Conservation (phyloP, 495 filamentous ascomycete genomes). For the Gamarada debralockiae region DNA sequence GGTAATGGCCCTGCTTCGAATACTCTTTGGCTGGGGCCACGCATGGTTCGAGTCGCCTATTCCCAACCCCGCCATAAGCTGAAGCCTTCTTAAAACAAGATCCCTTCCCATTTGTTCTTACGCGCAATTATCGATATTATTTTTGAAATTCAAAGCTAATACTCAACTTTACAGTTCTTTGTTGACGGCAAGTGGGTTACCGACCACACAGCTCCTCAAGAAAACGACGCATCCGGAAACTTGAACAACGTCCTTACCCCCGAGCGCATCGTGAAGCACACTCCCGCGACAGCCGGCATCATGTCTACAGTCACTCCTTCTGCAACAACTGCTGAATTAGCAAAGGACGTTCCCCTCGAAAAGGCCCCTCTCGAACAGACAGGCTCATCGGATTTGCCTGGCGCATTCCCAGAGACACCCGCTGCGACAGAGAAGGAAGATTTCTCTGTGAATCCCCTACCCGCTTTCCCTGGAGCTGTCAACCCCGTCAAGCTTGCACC, state of each 20-base stretch:
- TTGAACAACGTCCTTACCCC: slow-evolving; percentile 85
- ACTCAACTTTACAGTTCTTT: slow-evolving; percentile 62
- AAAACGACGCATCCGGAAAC: slow-evolving; percentile 72
- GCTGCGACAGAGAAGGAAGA: slow-evolving; percentile 41
- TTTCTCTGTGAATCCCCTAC: slow-evolving; percentile 68
- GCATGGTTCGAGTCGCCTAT: slow-evolving; percentile 9
- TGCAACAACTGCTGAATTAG: slow-evolving; percentile 72
- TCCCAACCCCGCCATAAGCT: slow-evolving; percentile 20
- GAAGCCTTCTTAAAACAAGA: not conserved
- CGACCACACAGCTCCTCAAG: slow-evolving; percentile 71
- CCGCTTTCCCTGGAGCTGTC: slow-evolving; percentile 69
- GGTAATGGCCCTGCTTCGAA: slow-evolving; percentile 18
- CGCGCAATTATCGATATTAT: not conserved
- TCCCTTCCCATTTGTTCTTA: not conserved
- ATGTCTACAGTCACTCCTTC: slow-evolving; percentile 68
- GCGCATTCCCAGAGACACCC: slow-evolving; percentile 78
- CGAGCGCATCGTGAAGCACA: slow-evolving; percentile 57
- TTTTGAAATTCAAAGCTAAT: not conserved
- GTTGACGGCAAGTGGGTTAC: slow-evolving; percentile 85
- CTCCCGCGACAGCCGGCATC: slow-evolving; percentile 40
- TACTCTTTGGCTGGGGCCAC: slow-evolving; percentile 12
- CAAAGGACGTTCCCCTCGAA: slow-evolving; percentile 64
- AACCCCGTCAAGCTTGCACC: slow-evolving; percentile 77
- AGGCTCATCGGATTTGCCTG: slow-evolving; percentile 51
- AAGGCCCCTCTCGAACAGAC: slow-evolving; percentile 18